Evolutionary conservation across 108 stramenopile species (phyloP), one percentile per base, ranked within the genome.

Genomic region (Stephanodiscus minutulus): DNA sequence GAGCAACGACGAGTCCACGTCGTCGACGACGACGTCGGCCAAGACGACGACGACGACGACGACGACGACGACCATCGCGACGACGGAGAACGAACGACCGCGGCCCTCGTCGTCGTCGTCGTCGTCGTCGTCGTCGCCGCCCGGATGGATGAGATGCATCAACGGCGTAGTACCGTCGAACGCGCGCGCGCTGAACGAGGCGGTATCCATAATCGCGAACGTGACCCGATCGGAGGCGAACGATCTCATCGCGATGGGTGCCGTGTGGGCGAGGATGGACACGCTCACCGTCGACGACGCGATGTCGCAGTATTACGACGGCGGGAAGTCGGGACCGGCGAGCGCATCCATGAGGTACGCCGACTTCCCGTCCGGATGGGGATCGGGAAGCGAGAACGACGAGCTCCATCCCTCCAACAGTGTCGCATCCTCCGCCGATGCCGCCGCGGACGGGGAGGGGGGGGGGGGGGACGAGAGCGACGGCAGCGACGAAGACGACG

Each of bases 251-350:
- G 76, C 75, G 29, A 85, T 95, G 58, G 93, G 93, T 28, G 93
- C 93, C 44, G 93, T 95, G 1, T 95, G 93, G 93, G 93, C 91
- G 1, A 68, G 75, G 52, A 87, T 95, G 87, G 91, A 95, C 18
- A 72, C 72, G 9, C 61, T 92, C 54, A 88, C 73, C 2, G 84
- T 91, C 66, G 88, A 91, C 18, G 93, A 95, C 61, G 53, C 91
- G 0, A 27, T 91, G 61, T 70, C 64, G 35, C 89, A 90, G 65
- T 95, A 92, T 70, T 76, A 85, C 33, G 83, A 82, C 13, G 60
- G 59, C 49, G 17, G 22, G 6, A 22, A 13, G 10, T 7, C 35
- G 5, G 36, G 57, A 13, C 1, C 66, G 44, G 4, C 61, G 31
- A 41, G 58, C n/a, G 43, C 81, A 13, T 24, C 35, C 1, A 47